These are phyloP conservation scores for Argentina anserina DNA, from an alignment of 306 rosid genomes.

Conservation along the genomic window DNA sequence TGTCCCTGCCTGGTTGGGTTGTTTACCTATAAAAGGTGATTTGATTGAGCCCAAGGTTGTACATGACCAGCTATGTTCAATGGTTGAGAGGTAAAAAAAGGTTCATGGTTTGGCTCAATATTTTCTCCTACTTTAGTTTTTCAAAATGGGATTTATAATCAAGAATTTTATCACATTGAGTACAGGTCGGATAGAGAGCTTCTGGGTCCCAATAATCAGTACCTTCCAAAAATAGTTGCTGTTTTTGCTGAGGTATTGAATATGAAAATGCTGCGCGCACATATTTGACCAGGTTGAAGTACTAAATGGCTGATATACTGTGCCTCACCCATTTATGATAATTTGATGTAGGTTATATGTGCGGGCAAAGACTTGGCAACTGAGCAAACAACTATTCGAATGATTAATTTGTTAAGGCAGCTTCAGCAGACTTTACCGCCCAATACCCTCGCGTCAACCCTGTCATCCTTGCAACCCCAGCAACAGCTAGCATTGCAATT, in stretches of 20 bases:
- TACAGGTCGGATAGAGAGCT: conserved; percentile 68
- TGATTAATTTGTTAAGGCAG: conserved; percentile 59
- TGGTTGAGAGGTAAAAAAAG: conserved; percentile 58
- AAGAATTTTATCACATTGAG: conserved; percentile 2
- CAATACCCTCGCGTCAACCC: conserved; percentile 55
- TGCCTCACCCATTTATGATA: background rate
- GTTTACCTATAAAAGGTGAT: conserved; percentile 73
- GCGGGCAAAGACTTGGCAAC: conserved; percentile 65
- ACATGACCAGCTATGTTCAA: conserved; percentile 65
- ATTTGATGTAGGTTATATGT: conserved; percentile 18
- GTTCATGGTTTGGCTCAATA: background rate
- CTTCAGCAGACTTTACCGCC: conserved; percentile 76
- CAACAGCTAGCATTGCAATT: conserved; percentile 70
- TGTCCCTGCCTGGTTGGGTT: conserved; percentile 69
- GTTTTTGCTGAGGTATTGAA: conserved; percentile 63
- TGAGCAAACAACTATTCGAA: conserved; percentile 61
- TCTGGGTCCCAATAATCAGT: conserved; percentile 62
- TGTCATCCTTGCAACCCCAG: conserved; percentile 76
- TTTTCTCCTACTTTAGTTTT: background rate
- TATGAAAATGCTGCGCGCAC: background rate
- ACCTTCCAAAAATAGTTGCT: conserved; percentile 65
- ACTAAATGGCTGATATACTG: background rate
- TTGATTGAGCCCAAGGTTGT: conserved; percentile 68
- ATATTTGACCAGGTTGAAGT: too few species aligned
- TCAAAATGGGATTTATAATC: conserved; percentile 1